Base-by-base conservation (phyloP, 2,329 filamentous ascomycete genomes). In the Microdochium bolleyi region DNA sequence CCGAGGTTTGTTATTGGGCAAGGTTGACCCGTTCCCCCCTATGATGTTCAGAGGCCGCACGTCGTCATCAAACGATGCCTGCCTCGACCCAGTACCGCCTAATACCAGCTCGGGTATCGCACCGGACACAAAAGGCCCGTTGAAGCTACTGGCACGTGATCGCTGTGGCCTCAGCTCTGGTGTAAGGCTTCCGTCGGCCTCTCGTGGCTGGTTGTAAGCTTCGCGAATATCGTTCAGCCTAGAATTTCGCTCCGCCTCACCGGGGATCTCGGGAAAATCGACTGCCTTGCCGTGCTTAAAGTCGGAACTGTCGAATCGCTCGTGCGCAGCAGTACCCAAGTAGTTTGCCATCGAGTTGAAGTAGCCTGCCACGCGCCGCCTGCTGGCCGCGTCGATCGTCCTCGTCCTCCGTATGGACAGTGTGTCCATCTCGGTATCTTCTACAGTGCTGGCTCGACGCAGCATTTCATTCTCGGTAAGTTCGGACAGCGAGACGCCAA, bases 231-330 rank as follows among this genome's bases (percentile, higher is more conserved):
- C 57, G 19, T 55, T 51, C 1, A 81, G 60, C 1, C 62, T 58
- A 1, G 57, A 60, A 49, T 81, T 81, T 27, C 77, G 71, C 2
- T 64, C 55, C 1, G 55, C 58, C 56, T 84, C 80, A 2, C 79
- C 82, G 0, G 82, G 82, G 0, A 81, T 68, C 52, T 76, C 72
- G 0, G 82, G 82, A 49, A 75, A 85, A n/a, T 71, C 68, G n/a
- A 65, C 61, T 3, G 76, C 74, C 46, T 66, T 67, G 19, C 75
- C 72, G 3, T 64, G 65, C 49, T 71, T 71, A 58, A 80, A 82
- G 1, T 71, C 71, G 0, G 71, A 72, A 27, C 76, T 70, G 51
- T 82, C 74, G 52, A 75, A 74, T 8, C 68, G 70, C n/a, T 76
- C 68, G 1, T 72, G 67, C 0, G 73, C 69, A 27, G 77, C 72